phyloP scores from a whole-genome alignment of 1,139 yeast species.

The Trichomonascaceae sp. region DNA sequence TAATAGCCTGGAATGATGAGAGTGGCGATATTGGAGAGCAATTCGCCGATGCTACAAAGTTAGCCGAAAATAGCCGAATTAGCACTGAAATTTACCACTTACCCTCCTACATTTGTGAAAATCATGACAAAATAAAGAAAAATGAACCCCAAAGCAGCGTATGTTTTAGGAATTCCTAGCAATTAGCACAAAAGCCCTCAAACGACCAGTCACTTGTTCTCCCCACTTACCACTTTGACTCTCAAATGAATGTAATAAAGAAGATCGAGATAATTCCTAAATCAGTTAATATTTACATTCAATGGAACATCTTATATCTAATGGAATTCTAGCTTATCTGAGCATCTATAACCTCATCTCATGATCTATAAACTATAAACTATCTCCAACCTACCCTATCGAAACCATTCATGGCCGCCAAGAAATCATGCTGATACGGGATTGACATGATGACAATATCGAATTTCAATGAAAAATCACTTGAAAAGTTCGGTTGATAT shows the following conservation, averaged over 20 bases:
- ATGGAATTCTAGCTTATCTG: background rate
- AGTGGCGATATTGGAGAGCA: slow-evolving; percentile 87
- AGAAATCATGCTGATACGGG: slow-evolving; percentile 23
- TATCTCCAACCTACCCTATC: slow-evolving; percentile 23
- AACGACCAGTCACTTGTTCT: background rate
- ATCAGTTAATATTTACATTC: background rate
- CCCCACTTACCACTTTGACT: background rate
- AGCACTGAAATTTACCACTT: slow-evolving; percentile 9
- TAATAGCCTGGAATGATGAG: slow-evolving; percentile 86
- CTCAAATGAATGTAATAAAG: background rate
- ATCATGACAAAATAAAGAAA: slow-evolving; percentile 66
- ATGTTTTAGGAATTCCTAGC: slow-evolving; percentile 75
- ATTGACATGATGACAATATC: background rate
- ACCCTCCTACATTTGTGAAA: slow-evolving; percentile 84
- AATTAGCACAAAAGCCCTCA: slow-evolving; percentile 39
- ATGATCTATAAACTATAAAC: background rate
- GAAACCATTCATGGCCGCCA: slow-evolving; percentile 25
- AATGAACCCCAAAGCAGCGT: slow-evolving; percentile 63
- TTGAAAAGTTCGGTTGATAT: background rate
- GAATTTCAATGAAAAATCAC: background rate
- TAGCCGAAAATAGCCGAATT: background rate
- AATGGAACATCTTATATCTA: background rate
- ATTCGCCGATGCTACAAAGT: slow-evolving; percentile 62
- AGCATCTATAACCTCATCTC: background rate
- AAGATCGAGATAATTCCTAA: background rate